Conservation (phyloP, 164 flowering plant genomes). For the Euptelea pleiosperma region DNA sequence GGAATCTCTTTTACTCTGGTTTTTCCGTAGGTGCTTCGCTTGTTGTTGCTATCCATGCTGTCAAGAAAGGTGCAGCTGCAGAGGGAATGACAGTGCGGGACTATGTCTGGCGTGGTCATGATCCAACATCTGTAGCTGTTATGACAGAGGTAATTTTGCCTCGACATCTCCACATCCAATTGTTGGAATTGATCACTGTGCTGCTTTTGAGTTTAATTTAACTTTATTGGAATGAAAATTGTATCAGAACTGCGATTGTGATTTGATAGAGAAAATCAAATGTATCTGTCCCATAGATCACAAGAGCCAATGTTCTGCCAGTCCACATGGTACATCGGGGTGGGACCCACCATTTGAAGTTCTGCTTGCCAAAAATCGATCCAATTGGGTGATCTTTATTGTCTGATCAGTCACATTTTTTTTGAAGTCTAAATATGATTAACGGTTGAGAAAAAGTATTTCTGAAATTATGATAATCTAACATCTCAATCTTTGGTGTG, state of each 20-base stretch:
- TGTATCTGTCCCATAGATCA: too few relatives aligned
- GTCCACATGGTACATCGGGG: too few relatives aligned
- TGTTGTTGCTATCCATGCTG: slow-evolving; percentile 91
- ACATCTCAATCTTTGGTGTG: too few relatives aligned
- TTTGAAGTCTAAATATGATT: too few relatives aligned
- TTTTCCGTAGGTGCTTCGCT: slow-evolving; percentile 79
- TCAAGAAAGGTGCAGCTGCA: slow-evolving; percentile 93
- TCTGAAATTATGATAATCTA: too few relatives aligned
- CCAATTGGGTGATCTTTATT: too few relatives aligned
- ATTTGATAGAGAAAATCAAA: too few relatives aligned
- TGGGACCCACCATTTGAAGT: too few relatives aligned
- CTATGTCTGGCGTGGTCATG: slow-evolving; percentile 99
- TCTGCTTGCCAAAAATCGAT: too few relatives aligned
- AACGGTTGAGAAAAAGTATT: too few relatives aligned
- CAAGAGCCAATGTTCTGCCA: too few relatives aligned
- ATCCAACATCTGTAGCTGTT: slow-evolving; percentile 98
- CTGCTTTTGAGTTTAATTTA: not conserved
- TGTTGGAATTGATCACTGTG: not conserved
- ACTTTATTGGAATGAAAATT: not conserved
- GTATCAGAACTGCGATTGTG: not conserved
- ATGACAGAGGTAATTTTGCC: slow-evolving; percentile 87
- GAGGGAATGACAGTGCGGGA: slow-evolving; percentile 93
- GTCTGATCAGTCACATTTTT: too few relatives aligned
- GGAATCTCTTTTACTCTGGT: slow-evolving; percentile 8
- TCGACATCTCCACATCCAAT: not conserved